phyloP scores from a whole-genome alignment of 371 early-diverging fungal genomes.

The Funneliformis caledonium region DNA sequence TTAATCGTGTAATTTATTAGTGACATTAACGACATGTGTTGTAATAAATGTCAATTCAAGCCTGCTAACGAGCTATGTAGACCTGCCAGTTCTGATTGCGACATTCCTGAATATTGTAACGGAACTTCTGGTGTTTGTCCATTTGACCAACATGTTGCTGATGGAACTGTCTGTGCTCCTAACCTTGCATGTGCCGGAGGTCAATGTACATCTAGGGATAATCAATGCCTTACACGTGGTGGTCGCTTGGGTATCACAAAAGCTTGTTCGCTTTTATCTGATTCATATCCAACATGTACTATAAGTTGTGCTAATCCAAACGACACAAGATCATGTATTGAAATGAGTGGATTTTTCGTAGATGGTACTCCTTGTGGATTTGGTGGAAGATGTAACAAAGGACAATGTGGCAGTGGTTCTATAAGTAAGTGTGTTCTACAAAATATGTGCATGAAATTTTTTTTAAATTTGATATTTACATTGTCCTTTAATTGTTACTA shows the following conservation, averaged over 20 bases:
- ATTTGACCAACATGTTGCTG: slow-evolving; percentile 62
- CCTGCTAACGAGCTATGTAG: slow-evolving; percentile 74
- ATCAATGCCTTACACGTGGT: slow-evolving; percentile 71
- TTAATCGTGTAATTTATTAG: slow-evolving; percentile 46
- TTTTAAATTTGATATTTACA: slow-evolving; percentile 13
- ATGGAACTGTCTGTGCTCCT: slow-evolving; percentile 68
- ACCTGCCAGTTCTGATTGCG: slow-evolving; percentile 77
- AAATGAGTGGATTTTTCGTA: slow-evolving; percentile 79
- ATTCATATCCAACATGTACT: slow-evolving; percentile 57
- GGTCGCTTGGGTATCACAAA: slow-evolving; percentile 50
- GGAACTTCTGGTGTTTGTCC: slow-evolving; percentile 81
- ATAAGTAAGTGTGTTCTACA: slow-evolving; percentile 48
- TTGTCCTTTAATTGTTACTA: slow-evolving; percentile 36
- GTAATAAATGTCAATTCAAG: slow-evolving; percentile 73
- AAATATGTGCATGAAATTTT: neutral
- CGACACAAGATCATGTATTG: slow-evolving; percentile 58
- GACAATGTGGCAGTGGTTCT: slow-evolving; percentile 55
- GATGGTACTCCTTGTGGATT: slow-evolving; percentile 91
- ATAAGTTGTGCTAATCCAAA: slow-evolving; percentile 69
- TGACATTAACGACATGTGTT: slow-evolving; percentile 85
- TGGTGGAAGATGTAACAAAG: slow-evolving; percentile 63
- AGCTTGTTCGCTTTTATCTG: slow-evolving; percentile 57
- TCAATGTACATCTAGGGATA: slow-evolving; percentile 85
- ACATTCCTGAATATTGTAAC: slow-evolving; percentile 79
- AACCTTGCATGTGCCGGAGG: slow-evolving; percentile 82